Base-by-base conservation (phyloP, 2,329 filamentous ascomycete genomes). In the Aspergillus flavus region DNA sequence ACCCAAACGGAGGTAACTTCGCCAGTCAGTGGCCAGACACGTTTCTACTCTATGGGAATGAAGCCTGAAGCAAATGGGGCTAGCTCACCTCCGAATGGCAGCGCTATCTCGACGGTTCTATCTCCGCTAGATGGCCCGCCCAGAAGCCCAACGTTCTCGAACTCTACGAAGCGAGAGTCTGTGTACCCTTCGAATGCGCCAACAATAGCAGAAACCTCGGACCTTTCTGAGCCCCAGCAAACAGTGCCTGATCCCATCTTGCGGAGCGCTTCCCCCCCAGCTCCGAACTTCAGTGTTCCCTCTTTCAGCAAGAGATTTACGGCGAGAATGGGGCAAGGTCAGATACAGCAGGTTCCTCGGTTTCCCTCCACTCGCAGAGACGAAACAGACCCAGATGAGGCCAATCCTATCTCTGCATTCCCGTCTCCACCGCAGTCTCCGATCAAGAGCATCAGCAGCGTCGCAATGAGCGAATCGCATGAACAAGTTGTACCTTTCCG, bases 231-330 rank as follows among this genome's bases (percentile, higher is more conserved):
- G 23, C 64, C 69, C 32, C 70, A 70, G 36, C 68, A 75, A 19
- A 68, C 63, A 23, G 56, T 72, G 7, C 71, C 72, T 5, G 73
- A 76, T 19, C 58, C 68, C 10, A 58, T 72, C 9, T 54, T 67
- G 32, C 72, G 74, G 54, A 71, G 74, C 58, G 62, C 72, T n/a
- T 76, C 78, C 0, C 73, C 76, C 4, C 71, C 76, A 28, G 72
- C 78, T 4, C 78, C 77, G 3, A 80, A 80, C 59, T 80, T 80
- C 56, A 80, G 79, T 61, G 74, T 80, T 19, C 78, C 78, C 4
- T 73, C 73, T 1, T 79, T 79, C 59, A 80, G 76, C 70, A 77
- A 73, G 68, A 75, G 76, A 61, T 79, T 78, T 46, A 68, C 71
- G 3, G 63, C 73, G 16, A 66, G 69, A 45, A 66, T 63, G 10